A percentile compares a stretch with the other conserved stretches of the same genome.
phyloP scores from a whole-genome alignment of 495 filamentous ascomycete genomes.

The Penicillium pancosmium region DNA sequence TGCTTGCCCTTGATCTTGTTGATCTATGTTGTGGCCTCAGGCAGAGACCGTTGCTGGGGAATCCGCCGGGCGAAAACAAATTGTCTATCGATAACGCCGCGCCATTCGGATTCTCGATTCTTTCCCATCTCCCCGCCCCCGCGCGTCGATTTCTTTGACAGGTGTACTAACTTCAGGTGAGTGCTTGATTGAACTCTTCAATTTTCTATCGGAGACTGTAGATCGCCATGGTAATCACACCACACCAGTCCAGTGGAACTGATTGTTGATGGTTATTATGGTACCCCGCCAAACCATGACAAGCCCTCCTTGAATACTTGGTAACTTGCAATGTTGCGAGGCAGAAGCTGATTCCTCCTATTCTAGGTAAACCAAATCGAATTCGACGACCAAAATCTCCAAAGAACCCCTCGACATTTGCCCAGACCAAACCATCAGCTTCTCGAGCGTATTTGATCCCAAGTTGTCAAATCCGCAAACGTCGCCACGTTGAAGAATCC shows the following conservation, averaged over 20 bases:
- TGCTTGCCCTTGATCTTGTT: background rate
- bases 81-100: slow-evolving; percentile 30
- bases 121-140: slow-evolving; percentile 19
- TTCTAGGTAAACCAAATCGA: background rate
- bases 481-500: background rate
- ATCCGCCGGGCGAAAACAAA: slow-evolving; percentile 25
- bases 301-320: background rate
- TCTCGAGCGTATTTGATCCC: background rate
- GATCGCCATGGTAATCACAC: background rate
- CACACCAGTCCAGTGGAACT: background rate
- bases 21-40: slow-evolving; percentile 16
- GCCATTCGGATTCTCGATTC: slow-evolving; percentile 12
- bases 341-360: background rate
- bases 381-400: background rate
- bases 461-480: background rate
- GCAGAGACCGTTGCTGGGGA: slow-evolving; percentile 29
- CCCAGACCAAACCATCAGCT: background rate
- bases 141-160: slow-evolving; percentile 1
- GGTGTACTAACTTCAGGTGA: slow-evolving; percentile 14
- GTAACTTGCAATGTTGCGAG: background rate
- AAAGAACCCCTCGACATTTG: background rate
- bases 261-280: background rate
- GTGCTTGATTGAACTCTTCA: background rate
- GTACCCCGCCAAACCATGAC: background rate
- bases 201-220: background rate